phyloP scores from a whole-genome alignment of 2,329 filamentous ascomycete species.

The Ceratocystis eucalypticola region DNA sequence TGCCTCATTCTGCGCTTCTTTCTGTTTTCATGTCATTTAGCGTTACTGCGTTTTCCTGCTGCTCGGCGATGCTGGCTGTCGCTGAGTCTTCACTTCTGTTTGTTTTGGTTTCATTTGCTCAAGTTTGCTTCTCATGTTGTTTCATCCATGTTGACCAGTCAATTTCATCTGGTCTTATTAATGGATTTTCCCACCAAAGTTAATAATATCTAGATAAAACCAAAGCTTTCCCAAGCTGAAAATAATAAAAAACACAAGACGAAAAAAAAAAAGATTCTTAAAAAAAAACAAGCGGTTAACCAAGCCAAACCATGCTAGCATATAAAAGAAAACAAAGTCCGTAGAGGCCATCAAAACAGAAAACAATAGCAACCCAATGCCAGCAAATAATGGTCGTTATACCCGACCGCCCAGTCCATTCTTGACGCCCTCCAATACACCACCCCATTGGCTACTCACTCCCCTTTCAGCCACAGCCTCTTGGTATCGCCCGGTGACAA shows the following conservation, averaged over 20 bases:
- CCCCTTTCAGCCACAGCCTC: conserved; percentile 35
- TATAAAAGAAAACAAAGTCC: conserved; percentile 6
- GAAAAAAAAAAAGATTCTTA: neutral
- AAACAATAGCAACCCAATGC: neutral
- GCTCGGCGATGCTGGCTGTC: neutral
- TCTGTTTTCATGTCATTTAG: conserved; percentile 6
- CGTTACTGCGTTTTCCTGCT: neutral
- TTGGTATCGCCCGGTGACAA: conserved; percentile 49
- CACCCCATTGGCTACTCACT: conserved; percentile 35
- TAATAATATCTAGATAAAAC: neutral
- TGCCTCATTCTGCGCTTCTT: neutral
- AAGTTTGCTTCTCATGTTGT: neutral
- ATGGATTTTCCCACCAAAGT: neutral
- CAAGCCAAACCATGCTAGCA: neutral
- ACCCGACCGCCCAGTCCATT: conserved; percentile 27
- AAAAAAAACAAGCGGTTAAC: conserved; percentile 7
- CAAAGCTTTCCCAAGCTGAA: neutral
- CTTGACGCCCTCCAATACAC: conserved; percentile 39
- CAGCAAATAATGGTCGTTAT: neutral
- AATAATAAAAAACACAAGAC: conserved; percentile 5
- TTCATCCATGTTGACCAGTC: neutral
- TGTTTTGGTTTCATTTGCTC: conserved; percentile 3
- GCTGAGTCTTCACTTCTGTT: neutral
- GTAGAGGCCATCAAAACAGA: conserved; percentile 4
- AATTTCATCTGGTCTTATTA: neutral